Evolutionary conservation across 179 eudicot species (phyloP), one percentile per base, ranked within the genome.

Genomic region (Heliamphora pulchella): DNA sequence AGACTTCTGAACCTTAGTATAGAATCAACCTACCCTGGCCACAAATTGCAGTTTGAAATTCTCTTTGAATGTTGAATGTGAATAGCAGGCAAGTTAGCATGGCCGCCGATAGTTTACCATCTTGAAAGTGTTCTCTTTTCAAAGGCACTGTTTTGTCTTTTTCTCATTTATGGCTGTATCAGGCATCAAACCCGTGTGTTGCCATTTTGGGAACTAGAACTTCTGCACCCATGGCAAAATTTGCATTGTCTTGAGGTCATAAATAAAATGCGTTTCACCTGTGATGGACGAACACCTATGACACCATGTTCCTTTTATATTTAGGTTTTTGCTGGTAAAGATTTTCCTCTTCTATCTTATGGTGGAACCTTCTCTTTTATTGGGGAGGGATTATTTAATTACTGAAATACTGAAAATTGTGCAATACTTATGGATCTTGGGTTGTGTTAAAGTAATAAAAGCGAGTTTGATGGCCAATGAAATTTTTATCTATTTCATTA

Each of bases 61-160:
- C 74, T 44, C 0, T 70, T 70, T 48, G 57, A 71, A 50, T 54
- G 31, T 74, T 74, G 8, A 74, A 74, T 74, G 64, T 41, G 20
- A 41, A 57, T 53, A 57, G 3, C 13, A 41, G 31, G 65, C 66
- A 57, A 74, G 50, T 57, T 14, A 74, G 55, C 13, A 13, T 22
- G 44, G 31, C 62, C 20, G 11, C 43, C 53, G 39, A 31, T 73
- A 47, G 39, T 53, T 74, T 74, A 41, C 57, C 65, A 55, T 51
- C 44, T 70, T 72, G 46, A 74, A 5, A 9, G 65, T 18, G 20
- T 18, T 46, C 18, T 59, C 20, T n/a, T 68, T 10, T 14, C 39
- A 63, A 3, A 47, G 39, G 5, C 14, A 17, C 39, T 47, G n/a
- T 20, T 48, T 71, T 17, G 73, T 69, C 51, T 20, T 48, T 51